Evolutionary conservation across 177 flowering plant genomes (phyloP).

Genomic region (Vitis hybrid): DNA sequence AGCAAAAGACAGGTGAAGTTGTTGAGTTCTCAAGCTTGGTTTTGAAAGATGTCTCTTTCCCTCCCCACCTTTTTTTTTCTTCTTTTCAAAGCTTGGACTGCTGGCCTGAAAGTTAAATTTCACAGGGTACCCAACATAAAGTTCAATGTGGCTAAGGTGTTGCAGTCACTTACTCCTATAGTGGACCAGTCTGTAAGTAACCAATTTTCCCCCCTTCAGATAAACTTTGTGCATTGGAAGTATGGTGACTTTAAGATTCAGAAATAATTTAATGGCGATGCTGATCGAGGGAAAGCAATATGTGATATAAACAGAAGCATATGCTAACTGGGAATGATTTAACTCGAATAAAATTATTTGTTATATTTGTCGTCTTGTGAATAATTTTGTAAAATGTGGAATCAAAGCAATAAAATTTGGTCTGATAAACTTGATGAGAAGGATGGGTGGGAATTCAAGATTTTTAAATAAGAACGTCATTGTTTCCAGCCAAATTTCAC

Average conservation of each 20-base stretch:
- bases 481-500: too few species aligned
- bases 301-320: background rate
- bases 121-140: conserved; percentile 56
- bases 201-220: background rate
- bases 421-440: too few species aligned
- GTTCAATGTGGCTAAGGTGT: conserved; percentile 56
- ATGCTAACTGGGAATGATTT: background rate
- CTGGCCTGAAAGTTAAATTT: background rate
- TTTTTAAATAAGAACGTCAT: too few species aligned
- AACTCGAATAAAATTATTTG: too few species aligned
- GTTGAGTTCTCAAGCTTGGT: background rate
- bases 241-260: background rate
- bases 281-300: background rate
- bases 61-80: background rate
- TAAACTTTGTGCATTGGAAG: background rate
- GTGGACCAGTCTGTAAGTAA: conserved; percentile 49
- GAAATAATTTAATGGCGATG: background rate
- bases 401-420: too few species aligned
- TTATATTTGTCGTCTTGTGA: too few species aligned
- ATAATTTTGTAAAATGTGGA: too few species aligned
- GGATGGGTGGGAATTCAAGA: too few species aligned
- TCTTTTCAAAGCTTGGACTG: background rate
- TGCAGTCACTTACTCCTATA: conserved; percentile 50
- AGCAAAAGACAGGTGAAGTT: conserved; percentile 80
- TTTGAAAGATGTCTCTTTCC: background rate